Evolutionary conservation across 352 stramenopile species (phyloP).

Genomic region (Blastocystis sp.): DNA sequence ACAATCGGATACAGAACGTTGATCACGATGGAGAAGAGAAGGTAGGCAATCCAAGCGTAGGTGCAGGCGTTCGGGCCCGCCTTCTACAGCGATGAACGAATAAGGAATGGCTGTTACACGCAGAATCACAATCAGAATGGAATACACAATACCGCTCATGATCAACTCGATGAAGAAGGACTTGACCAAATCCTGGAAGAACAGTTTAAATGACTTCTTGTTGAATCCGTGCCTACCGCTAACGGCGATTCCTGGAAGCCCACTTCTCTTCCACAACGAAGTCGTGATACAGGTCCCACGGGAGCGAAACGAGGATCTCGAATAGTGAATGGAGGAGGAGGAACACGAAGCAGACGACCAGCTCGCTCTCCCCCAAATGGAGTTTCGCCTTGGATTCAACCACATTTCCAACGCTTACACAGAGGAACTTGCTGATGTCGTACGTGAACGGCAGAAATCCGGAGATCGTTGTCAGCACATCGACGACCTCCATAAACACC

Average conservation of each 20-base stretch:
- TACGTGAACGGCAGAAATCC: constrained; percentile 40
- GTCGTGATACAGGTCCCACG: constrained; percentile 84
- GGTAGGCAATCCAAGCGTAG: constrained; percentile 74
- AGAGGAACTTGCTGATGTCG: constrained; percentile 22
- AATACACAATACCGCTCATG: constrained; percentile 68
- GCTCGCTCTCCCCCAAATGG: constrained; percentile 2
- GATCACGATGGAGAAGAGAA: constrained; percentile 82
- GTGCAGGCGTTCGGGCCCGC: constrained; percentile 18
- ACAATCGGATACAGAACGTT: constrained; percentile 83
- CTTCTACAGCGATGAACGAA: not conserved
- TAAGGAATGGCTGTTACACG: not conserved
- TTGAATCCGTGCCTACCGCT: constrained; percentile 82
- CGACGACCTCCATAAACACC: not conserved
- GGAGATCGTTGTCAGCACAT: not conserved
- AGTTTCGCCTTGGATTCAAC: not conserved
- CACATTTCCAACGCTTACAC: not conserved
- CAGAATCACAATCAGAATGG: constrained; percentile 16
- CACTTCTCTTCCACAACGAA: constrained; percentile 82
- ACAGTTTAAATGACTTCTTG: constrained; percentile 83
- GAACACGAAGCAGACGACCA: constrained; percentile 76
- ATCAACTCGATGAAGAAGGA: constrained; percentile 79
- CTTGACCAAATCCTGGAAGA: constrained; percentile 84
- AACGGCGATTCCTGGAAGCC: not conserved
- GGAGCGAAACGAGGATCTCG: constrained; percentile 80
- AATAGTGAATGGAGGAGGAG: constrained; percentile 80